Conservation (phyloP, 163 green algal genomes). For the Scenedesmus sp. region DNA sequence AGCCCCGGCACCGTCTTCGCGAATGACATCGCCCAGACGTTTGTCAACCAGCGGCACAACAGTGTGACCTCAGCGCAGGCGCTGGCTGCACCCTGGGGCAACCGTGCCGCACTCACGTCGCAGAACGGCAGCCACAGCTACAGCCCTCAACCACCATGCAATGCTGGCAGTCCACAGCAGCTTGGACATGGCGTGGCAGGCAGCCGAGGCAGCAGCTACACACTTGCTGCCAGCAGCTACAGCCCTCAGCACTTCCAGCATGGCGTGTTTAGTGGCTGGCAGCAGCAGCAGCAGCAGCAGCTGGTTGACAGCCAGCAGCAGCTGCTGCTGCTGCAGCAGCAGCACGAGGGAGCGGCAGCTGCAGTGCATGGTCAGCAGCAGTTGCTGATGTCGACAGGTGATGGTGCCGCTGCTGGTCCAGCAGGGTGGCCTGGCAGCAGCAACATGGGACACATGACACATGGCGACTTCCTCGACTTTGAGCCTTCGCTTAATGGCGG, state of each 20-base stretch:
- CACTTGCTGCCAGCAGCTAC: slow-evolving; percentile 42
- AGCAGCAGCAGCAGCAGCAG: slow-evolving; percentile 28
- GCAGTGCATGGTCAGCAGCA: background rate
- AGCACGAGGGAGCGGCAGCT: background rate
- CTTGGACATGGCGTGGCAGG: background rate
- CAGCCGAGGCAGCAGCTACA: slow-evolving; percentile 17
- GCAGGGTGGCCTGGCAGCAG: background rate
- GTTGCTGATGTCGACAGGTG: background rate
- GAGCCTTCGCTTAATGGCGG: slow-evolving; percentile 18
- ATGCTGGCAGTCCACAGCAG: background rate
- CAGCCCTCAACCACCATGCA: background rate
- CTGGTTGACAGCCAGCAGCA: background rate
- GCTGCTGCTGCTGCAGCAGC: background rate
- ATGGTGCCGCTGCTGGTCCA: background rate
- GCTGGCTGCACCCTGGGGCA: background rate
- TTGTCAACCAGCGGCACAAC: slow-evolving; percentile 44
- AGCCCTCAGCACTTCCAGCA: slow-evolving; percentile 28
- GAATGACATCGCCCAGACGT: slow-evolving; percentile 13
- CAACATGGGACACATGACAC: background rate
- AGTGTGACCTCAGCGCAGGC: slow-evolving; percentile 20
- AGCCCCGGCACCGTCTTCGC: slow-evolving; percentile 39
- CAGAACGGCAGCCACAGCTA: background rate
- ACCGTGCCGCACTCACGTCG: background rate
- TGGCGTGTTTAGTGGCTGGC: background rate
- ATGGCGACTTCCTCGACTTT: background rate